phyloP scores from a whole-genome alignment of 495 filamentous ascomycete genomes.

The Neurospora tetraspora region DNA sequence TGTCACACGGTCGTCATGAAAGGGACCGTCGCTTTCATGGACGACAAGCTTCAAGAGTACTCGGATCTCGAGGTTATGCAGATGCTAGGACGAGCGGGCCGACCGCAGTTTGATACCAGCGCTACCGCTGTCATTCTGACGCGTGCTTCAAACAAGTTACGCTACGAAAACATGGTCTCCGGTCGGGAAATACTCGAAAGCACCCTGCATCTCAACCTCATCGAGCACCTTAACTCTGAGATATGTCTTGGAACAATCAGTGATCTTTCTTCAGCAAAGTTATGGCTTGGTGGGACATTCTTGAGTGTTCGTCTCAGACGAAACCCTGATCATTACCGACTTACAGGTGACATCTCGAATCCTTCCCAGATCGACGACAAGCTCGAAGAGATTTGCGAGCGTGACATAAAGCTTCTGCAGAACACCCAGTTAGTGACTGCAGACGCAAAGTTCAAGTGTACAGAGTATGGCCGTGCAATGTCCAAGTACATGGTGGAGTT shows the following conservation, averaged over 20 bases:
- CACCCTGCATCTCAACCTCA: constrained; percentile 73
- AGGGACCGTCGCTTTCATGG: constrained; percentile 66
- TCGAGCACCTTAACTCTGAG: constrained; percentile 92
- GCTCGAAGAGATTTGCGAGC: constrained; percentile 72
- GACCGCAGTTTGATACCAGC: constrained; percentile 84
- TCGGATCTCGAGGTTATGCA: constrained; percentile 94
- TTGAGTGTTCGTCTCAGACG: constrained; percentile 70
- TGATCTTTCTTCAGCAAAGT: constrained; percentile 58
- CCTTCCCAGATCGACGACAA: constrained; percentile 51
- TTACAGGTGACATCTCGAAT: constrained; percentile 43
- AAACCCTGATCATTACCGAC: constrained; percentile 71
- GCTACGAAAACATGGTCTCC: constrained; percentile 76
- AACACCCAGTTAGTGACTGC: constrained; percentile 47
- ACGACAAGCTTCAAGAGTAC: constrained; percentile 60
- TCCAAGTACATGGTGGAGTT: constrained; percentile 88
- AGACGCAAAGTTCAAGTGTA: constrained; percentile 47
- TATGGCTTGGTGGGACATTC: constrained; percentile 82
- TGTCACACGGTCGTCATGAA: constrained; percentile 92
- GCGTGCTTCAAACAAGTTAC: constrained; percentile 49
- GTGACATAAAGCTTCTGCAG: constrained; percentile 62
- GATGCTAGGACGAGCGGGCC: constrained; percentile 89
- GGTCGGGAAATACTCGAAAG: constrained; percentile 83
- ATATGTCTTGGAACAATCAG: constrained; percentile 76
- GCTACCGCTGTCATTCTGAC: constrained; percentile 87
- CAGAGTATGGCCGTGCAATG: constrained; percentile 82